Evolutionary conservation across 1,139 yeast species (phyloP).

Genomic region (Saccharomyces hybrid): DNA sequence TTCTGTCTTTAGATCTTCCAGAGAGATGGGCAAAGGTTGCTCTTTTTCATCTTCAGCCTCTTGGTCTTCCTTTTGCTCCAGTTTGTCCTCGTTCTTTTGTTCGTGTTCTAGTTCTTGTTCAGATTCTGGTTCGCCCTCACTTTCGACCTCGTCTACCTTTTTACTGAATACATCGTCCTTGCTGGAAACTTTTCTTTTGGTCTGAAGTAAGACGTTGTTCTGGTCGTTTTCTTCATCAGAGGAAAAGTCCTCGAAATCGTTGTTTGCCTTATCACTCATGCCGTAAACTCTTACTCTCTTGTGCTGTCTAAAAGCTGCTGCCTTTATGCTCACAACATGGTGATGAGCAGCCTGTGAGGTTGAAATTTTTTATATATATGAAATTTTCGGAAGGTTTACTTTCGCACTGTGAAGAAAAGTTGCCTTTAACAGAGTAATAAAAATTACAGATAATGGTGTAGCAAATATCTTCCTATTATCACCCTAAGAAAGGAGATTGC

Average conservation of each 20-base stretch:
- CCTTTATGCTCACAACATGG: background rate
- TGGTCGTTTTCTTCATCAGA: constrained; percentile 20
- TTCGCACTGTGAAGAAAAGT: background rate
- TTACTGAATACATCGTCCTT: constrained; percentile 8
- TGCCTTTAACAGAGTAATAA: background rate
- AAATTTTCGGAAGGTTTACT: background rate
- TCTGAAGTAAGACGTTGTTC: constrained; percentile 15
- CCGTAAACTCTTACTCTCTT: background rate
- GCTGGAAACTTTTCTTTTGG: constrained; percentile 14
- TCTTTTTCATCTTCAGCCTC: background rate
- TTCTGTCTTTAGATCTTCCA: constrained; percentile 8
- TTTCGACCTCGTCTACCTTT: constrained; percentile 10
- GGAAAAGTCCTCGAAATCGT: constrained; percentile 12
- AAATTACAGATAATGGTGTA: background rate
- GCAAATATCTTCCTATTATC: background rate
- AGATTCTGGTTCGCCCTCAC: constrained; percentile 8
- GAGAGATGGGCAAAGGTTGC: background rate
- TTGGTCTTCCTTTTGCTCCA: background rate
- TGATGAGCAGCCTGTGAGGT: background rate
- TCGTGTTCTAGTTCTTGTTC: constrained; percentile 5
- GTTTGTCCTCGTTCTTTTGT: background rate
- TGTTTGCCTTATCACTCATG: background rate
- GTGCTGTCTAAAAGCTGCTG: background rate
- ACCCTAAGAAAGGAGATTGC: background rate
- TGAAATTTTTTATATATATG: background rate